Evolutionary conservation across 306 rosid species (phyloP), one percentile per base, ranked within the genome.

Genomic region (Fragaria iinumae): DNA sequence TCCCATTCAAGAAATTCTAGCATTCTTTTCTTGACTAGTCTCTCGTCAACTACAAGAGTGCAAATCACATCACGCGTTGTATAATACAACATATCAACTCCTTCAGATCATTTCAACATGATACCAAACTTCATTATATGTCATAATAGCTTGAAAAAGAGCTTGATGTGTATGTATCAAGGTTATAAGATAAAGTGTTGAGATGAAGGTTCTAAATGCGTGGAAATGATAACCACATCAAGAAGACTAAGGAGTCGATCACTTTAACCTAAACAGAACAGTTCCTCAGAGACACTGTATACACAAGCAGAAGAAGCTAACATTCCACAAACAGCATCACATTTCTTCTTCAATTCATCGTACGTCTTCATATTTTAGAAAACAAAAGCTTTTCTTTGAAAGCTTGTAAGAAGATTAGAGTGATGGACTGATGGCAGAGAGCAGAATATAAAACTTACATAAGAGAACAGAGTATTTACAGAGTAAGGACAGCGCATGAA

Each of bases 171-270:
- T 49, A 41, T 49, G 55, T 49, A 41, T 41, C 44, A 41, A 38
- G 41, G 41, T 38, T 38, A 38, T 0, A 5, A 38, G 4, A 3
- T 45, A 59, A 59, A 17, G 39, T 60, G 39, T 27, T 27, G 20
- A 60, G 39, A 27, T 12, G 39, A 60, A 60, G 66, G 38, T 60
- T 60, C 66, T 27, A 60, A 25, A 60, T 12, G 38, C 38, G 66
- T 12, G 66, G 66, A 60, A 27, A 59, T 25, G 29, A 12, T 27
- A 11, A 6, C 39, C 60, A 53, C 69, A 56, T 77, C 81, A 44
- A 77, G 75, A 77, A 69, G 60, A 49, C 56, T 52, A 55, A 3
- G 38, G 23, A 67, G 57, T 68, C 44, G 13, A 55, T 52, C 52
- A 29, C 43, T 23, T 76, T 16, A 38, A 72, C 74, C 17, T 25